Base-by-base conservation (phyloP, 495 filamentous ascomycete species). In the Aspergillus biplanus region DNA sequence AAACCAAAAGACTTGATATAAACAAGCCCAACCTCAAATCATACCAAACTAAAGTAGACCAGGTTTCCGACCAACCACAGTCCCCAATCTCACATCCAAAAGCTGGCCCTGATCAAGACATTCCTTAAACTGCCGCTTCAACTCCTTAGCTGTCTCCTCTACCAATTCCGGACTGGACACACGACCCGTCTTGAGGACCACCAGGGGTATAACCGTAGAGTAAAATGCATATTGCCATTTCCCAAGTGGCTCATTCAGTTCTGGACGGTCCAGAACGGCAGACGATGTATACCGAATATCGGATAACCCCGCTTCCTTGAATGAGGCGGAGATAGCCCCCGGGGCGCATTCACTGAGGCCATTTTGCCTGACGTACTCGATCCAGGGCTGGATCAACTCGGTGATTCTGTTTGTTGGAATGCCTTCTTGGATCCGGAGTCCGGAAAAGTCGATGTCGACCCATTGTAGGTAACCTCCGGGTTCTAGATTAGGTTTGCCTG, bases 391-490 rank as follows among this genome's bases (percentile, higher is more conserved):
- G 3, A 33, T 2, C 16, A 31, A 4, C 37, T 32, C 21, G 48
- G 11, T 5, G 49, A 16, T 1, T 34, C 34, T 21, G 12, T 53
- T 0, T 47, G 47, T 39, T 3, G 8, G 35, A 44, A 18, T 3
- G 16, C 7, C 21, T 47, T 13, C 5, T 12, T 33, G 18, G 16
- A 4, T 21, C 52, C 58, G 15, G 59, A 71, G 65, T 0, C 53
- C 59, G 7, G 62, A 62, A 13, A 48, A 50, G 58, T 76, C 72
- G 16, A 69, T 55, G 48, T 79, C 76, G 62, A 70, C 71, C 76
- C 76, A 79, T 64, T 77, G 76, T 37, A 79, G 63, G 56, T 69
- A 73, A 8, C 76, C 76, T 11, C 68, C 69, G 35, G 71, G 73
- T 57, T 71, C 75, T 52, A 8, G 21, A 39, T 39, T 12, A 12